Evolutionary conservation across 805 yeast species (phyloP), one percentile per base, ranked within the genome.

Genomic region (Cyberlindnera mycetangii): DNA sequence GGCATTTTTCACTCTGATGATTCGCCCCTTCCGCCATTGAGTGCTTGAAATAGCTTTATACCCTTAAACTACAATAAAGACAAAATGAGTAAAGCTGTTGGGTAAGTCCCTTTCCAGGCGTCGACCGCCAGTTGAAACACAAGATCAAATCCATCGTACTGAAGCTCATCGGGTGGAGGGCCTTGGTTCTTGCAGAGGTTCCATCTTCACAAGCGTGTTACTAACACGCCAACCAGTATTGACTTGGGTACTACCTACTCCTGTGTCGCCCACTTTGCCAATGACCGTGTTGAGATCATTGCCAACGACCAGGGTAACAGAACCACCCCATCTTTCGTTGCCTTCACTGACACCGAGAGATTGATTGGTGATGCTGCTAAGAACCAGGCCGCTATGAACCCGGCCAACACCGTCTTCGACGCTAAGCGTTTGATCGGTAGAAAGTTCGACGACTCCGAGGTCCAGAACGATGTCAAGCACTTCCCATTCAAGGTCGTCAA

Each of bases 271-370:
- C 95, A 89, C 65, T 89, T 89, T 76, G 76, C 89, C 61, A 86
- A 86, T 65, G 95, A 92, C 58, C 78, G 86, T 66, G 97, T 90
- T 42, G 97, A 90, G 72, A 90, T 89, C 69, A 86, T 89, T 66
- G 96, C 97, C 62, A 89, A 89, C 68, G 97, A 90, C 70, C 97
- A 89, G 77, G 97, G 97, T 82, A 89, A 89, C 81, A 88, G 97
- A 79, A 89, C 90, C 49, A 90, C 97, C 46, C 97, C 97, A 47
- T 90, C 97, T 25, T 90, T 85, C 67, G 97, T 90, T 45, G 96
- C 96, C 41, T 90, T 90, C 80, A 89, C 96, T 24, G 97, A 89
- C 65, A 78, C 90, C 32, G 98, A 92, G 74, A 85, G 97, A 74
- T 77, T 89, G 61, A 89, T 89, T 59, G 97, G 97, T 70, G 97